A percentile compares a stretch with the other conserved stretches of the same genome.
phyloP scores from a whole-genome alignment of 2,329 filamentous ascomycete genomes.

The Amesomyces nigricolor region DNA sequence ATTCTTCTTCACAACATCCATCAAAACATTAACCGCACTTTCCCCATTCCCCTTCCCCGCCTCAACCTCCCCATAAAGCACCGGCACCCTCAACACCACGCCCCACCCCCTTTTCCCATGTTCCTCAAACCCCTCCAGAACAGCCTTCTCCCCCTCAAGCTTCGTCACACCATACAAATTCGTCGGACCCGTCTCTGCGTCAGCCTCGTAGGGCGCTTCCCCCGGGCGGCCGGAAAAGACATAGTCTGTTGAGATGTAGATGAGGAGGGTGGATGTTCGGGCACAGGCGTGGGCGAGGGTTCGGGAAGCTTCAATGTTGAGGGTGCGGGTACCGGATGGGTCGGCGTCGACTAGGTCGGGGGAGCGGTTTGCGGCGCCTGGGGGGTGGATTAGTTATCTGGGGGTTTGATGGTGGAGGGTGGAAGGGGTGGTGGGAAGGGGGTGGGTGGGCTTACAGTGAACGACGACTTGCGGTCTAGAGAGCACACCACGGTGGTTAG shows the following conservation, averaged over 20 bases:
- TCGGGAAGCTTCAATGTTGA: constrained; percentile 69
- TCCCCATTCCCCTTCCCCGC: constrained; percentile 64
- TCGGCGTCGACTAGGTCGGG: constrained; percentile 81
- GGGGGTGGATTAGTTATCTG: background rate
- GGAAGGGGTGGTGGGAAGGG: background rate
- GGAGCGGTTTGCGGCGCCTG: constrained; percentile 80
- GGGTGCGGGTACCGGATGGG: constrained; percentile 63
- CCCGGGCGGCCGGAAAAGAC: constrained; percentile 65
- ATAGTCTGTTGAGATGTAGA: constrained; percentile 81
- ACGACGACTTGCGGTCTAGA: constrained; percentile 65
- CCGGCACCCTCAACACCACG: constrained; percentile 72
- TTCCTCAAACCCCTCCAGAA: constrained; percentile 54
- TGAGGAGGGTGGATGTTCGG: constrained; percentile 54
- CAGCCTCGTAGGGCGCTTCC: constrained; percentile 76
- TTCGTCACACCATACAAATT: constrained; percentile 68
- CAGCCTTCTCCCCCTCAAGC: constrained; percentile 55
- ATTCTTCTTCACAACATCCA: constrained; percentile 68
- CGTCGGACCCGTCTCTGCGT: constrained; percentile 59
- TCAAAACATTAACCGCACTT: constrained; percentile 75
- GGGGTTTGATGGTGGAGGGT: background rate
- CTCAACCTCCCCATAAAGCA: constrained; percentile 75
- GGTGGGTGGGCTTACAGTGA: constrained; percentile 56
- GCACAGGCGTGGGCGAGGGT: constrained; percentile 62
- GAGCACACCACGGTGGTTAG: too few species aligned
- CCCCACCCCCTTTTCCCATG: constrained; percentile 48